Evolutionary conservation across 768 basidiomycete genomes (phyloP).

Genomic region (Hirschioporus abietinus): DNA sequence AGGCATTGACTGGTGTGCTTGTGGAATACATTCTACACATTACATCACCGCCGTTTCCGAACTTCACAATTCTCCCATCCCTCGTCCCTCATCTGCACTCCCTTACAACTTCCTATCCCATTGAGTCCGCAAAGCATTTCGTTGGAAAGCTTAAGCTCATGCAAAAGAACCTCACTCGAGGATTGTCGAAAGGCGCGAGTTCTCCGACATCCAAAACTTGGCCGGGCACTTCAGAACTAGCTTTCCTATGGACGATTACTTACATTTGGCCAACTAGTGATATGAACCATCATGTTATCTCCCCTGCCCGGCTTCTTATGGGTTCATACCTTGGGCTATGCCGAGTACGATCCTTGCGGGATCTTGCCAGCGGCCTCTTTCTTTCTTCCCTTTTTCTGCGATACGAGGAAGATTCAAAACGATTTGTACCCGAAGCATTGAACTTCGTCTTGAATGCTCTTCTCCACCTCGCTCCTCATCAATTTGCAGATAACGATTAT

Average conservation of each 20-base stretch:
- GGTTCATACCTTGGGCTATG: constrained; percentile 86
- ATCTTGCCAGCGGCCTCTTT: constrained; percentile 85
- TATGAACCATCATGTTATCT: constrained; percentile 83
- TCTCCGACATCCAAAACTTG: constrained; percentile 70
- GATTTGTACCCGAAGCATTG: constrained; percentile 83
- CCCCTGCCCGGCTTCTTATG: constrained; percentile 82
- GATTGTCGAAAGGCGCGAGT: constrained; percentile 65
- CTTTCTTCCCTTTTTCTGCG: constrained; percentile 80
- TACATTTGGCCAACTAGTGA: constrained; percentile 92
- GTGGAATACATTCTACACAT: constrained; percentile 85
- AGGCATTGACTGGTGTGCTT: constrained; percentile 73
- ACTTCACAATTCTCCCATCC: constrained; percentile 52
- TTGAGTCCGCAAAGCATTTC: constrained; percentile 72
- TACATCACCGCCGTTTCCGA: constrained; percentile 56
- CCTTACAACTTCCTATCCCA: constrained; percentile 76
- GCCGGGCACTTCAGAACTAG: constrained; percentile 81
- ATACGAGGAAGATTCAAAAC: constrained; percentile 80
- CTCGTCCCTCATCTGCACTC: constrained; percentile 76
- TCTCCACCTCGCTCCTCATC: constrained; percentile 67
- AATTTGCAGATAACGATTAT: constrained; percentile 35
- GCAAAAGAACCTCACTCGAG: constrained; percentile 90
- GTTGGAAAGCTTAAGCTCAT: constrained; percentile 79
- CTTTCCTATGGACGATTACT: constrained; percentile 75
- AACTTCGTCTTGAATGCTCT: constrained; percentile 74
- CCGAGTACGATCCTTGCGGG: constrained; percentile 66